A percentile compares a stretch with the other conserved stretches of the same genome.
These are phyloP conservation scores for Venturia effusa DNA, from an alignment of 2,329 filamentous ascomycete genomes.

Conservation along the genomic window DNA sequence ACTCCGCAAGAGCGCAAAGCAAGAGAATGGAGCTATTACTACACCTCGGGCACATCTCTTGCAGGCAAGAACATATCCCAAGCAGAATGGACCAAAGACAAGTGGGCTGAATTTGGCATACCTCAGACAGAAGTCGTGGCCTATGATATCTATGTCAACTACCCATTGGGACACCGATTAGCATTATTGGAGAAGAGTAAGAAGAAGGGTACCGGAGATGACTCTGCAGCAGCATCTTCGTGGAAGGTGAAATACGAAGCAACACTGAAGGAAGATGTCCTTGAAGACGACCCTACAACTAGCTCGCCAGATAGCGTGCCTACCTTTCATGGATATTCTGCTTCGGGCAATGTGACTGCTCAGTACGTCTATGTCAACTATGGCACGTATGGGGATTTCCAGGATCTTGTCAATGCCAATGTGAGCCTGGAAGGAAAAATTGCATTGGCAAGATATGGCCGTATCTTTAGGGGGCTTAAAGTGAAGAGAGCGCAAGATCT, in stretches of 20 bases:
- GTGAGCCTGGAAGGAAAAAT: constrained; percentile 75
- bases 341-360: constrained; percentile 81
- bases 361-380: constrained; percentile 86
- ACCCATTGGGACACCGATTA: constrained; percentile 36
- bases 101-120: constrained; percentile 39
- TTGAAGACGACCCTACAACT: constrained; percentile 74
- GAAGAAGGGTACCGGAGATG: constrained; percentile 32
- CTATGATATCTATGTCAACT: constrained; percentile 43
- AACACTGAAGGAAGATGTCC: constrained; percentile 69
- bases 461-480: constrained; percentile 81
- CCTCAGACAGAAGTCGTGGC: constrained; percentile 33
- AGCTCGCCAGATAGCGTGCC: constrained; percentile 63
- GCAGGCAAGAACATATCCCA: constrained; percentile 42
- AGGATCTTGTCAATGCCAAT: constrained; percentile 66
- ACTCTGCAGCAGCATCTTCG: constrained; percentile 18
- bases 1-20: constrained; percentile 44
- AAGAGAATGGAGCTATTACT: constrained; percentile 39
- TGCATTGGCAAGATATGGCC: constrained; percentile 74
- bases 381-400: constrained; percentile 75
- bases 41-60: constrained; percentile 40
- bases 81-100: constrained; percentile 39
- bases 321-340: constrained; percentile 91
- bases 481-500: constrained; percentile 86
- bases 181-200: constrained; percentile 30
- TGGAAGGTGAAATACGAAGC: constrained; percentile 68